These are phyloP conservation scores for Boletus holoroseus DNA, from an alignment of 1,284 basidiomycete genomes.

Conservation along the genomic window DNA sequence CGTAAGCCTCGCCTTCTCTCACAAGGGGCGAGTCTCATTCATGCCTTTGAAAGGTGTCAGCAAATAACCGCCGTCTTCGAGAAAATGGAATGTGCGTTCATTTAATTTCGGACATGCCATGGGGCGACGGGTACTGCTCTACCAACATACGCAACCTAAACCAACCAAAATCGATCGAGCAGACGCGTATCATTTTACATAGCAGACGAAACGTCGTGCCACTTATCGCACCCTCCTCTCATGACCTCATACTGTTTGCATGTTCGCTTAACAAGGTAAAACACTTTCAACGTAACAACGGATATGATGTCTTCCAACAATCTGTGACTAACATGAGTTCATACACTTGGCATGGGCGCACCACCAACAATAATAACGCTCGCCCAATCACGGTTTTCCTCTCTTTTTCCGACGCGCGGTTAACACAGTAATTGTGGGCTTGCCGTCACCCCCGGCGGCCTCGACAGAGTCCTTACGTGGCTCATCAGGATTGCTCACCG, in stretches of 20 bases:
- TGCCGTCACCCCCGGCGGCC: conserved; percentile 14
- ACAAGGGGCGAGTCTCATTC: conserved; percentile 3
- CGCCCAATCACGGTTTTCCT: conserved; percentile 23
- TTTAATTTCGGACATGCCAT: conserved; percentile 20
- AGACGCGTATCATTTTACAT: neutral
- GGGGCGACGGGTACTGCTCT: conserved; percentile 4
- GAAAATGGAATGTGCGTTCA: conserved; percentile 15
- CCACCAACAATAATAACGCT: conserved; percentile 12
- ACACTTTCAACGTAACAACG: conserved; percentile 16
- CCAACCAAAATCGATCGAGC: conserved; percentile 3
- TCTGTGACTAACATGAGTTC: conserved; percentile 1
- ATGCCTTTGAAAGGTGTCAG: neutral
- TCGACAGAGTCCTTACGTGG: conserved; percentile 21
- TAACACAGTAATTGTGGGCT: conserved; percentile 47
- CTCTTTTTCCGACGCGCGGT: conserved; percentile 59
- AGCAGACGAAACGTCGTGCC: neutral
- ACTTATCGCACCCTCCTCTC: neutral
- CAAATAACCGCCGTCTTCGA: conserved; percentile 13
- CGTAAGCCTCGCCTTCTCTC: conserved; percentile 3
- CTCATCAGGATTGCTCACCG: conserved; percentile 44
- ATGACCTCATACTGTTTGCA: conserved; percentile 8
- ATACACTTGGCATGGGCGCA: conserved; percentile 8
- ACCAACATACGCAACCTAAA: conserved; percentile 8
- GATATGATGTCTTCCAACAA: conserved; percentile 9
- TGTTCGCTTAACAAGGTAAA: conserved; percentile 2